These are phyloP conservation scores for Asterella californica DNA, from an alignment of 225 moss, liverwort and hornwort species.

Conservation along the genomic window DNA sequence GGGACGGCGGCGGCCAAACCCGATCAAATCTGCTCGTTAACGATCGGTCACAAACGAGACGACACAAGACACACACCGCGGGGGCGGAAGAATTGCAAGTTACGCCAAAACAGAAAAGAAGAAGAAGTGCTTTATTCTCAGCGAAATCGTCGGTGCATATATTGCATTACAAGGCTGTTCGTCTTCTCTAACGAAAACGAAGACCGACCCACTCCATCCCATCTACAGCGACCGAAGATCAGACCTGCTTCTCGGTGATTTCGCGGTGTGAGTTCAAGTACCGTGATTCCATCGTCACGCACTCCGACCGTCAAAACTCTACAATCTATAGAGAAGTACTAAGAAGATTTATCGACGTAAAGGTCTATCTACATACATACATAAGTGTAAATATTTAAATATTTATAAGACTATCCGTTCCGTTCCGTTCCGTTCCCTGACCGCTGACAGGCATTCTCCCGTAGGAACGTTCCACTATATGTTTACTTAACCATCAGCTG, in stretches of 20 bases:
- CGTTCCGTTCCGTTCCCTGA: neutral
- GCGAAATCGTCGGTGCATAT: neutral
- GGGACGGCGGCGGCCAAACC: neutral
- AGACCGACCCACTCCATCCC: neutral
- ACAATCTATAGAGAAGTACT: neutral
- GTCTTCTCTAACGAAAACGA: neutral
- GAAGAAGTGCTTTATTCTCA: constrained; percentile 2
- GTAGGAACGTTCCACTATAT: neutral
- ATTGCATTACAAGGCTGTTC: neutral
- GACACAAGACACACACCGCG: neutral
- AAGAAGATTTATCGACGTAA: neutral
- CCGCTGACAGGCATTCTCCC: neutral
- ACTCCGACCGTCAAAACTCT: neutral
- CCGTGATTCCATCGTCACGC: no score
- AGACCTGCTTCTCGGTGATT: neutral
- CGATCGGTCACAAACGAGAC: neutral
- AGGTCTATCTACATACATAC: neutral
- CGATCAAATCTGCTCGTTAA: no score
- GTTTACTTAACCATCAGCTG: neutral
- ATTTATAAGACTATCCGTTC: neutral
- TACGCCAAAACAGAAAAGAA: neutral
- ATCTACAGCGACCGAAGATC: neutral
- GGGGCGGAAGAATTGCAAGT: neutral
- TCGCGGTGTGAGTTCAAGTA: neutral
- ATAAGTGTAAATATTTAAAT: no score